Base-by-base conservation (phyloP, 2,329 filamentous ascomycete species). In the Phaeosphaeria sp. region DNA sequence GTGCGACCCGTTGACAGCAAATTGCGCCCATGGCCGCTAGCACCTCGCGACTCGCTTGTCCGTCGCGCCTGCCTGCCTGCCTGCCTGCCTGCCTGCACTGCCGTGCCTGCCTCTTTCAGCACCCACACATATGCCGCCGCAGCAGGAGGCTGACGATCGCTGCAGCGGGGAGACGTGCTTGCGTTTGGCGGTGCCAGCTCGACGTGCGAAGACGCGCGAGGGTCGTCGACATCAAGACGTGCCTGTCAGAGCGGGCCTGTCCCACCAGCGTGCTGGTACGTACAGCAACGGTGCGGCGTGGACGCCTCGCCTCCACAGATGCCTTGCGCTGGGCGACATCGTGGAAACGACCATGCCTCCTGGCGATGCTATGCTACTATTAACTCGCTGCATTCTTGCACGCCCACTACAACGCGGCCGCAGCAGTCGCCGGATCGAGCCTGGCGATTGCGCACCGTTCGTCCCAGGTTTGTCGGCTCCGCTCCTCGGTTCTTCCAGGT, bases 381-480 rank as follows among this genome's bases (percentile, higher is more conserved):
- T n/a, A n/a, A n/a, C 30, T 36, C 3, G 7, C 9, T 36, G 13
- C 30, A 36, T 36, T 36, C 30, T 36, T 36, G 30, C 9, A 27
- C 13, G 6, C 30, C 25, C 46, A 22, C 4, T 18, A 50, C 52
- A 42, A 60, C 55, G 52, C 30, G 3, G 30, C 13, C 30, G 30
- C 30, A 36, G 30, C 62, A 63, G 58, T 59, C 63, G 57, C 59
- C 60, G 56, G 59, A 58, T 57, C 56, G 56, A 66, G 55, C 50
- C 65, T 58, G 55, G 53, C 57, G 62, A 68, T 61, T 64, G 48
- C 60, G 62, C 60, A 59, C 57, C 59, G 62, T 67, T 67, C 63
- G 63, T 63, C 51, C 61, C 61, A 66, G 59, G 63, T 66, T 66
- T 62, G 52, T 63, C 55, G 62, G 61, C 64, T 65, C 64, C 63